Base-by-base conservation (phyloP, 768 basidiomycete species). In the Agaricus subrufescens region DNA sequence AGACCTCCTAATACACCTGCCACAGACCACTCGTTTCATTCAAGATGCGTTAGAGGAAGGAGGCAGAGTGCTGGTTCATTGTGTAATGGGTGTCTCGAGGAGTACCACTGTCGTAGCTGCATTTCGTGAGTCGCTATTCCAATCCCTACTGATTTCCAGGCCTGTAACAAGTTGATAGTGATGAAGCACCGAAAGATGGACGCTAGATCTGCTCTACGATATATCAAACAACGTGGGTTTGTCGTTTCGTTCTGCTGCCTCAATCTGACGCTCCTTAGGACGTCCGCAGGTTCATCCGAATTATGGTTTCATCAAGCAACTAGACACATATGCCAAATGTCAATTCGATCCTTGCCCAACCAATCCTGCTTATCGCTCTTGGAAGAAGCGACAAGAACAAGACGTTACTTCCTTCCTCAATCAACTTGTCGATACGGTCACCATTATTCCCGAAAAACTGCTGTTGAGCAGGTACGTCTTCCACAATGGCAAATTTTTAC, bases 31-130 rank as follows among this genome's bases (percentile, higher is more conserved):
- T 62, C 67, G 63, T 12, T 91, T 88, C 66, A 88, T 91, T 30
- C 75, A 85, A 60, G 58, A 72, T 23, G 85, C 87, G 3, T 60
- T 90, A 40, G 65, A 70, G 8, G 39, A 63, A 1, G 77, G 78
- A 26, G 86, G 86, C 0, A 75, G 71, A 46, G 80, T 89, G 4
- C 76, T 90, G 9, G 83, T 89, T 12, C 88, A 90, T 59, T 89
- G 88, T 63, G 72, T 83, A 9, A 85, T 87, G 81, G 89, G 88
- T 4, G 69, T 89, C 7, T 90, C 85, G 0, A 75, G 88, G 58
- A 88, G 86, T 60, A 73, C 81, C 39, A 83, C 87, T 8, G 78
- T 81, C 26, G 72, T 84, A 26, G 78, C 77, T 49, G 82, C 81
- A 14, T 84, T 78, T 64, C 65, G 79, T 82, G 65, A 69, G 80